Evolutionary conservation across 73 alveolate genomes (phyloP).

Genomic region (Tetrahymena borealis): DNA sequence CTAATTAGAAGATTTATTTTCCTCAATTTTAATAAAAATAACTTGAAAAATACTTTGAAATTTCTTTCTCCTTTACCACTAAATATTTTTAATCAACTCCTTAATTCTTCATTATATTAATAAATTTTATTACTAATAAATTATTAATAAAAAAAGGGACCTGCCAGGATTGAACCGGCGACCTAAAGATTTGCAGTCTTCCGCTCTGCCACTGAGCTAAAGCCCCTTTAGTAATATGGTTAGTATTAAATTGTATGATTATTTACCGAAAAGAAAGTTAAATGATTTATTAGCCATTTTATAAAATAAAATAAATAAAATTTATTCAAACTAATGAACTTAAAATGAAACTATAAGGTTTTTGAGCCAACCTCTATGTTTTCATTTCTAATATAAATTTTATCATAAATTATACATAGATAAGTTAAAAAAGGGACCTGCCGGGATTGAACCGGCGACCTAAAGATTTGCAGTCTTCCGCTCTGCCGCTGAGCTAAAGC

Average conservation of each 20-base stretch:
- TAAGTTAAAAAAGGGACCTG: background rate
- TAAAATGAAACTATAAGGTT: too few relatives aligned
- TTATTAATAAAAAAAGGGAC: background rate
- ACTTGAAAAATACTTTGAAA: too few relatives aligned
- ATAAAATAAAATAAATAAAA: background rate
- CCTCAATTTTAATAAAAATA: too few relatives aligned
- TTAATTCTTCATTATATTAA: too few relatives aligned
- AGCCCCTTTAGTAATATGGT: background rate
- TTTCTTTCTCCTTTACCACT: too few relatives aligned
- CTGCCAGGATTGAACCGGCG: constrained; percentile 6
- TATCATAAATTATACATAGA: too few relatives aligned
- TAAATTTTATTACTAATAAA: background rate
- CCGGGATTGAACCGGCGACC: background rate
- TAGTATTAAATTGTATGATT: background rate
- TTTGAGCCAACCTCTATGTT: too few relatives aligned
- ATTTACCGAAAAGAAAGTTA: background rate
- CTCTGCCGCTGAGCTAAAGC: background rate
- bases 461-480: background rate
- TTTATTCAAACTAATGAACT: too few relatives aligned
- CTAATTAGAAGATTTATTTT: too few relatives aligned
- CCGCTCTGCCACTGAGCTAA: constrained; percentile 7
- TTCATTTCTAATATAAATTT: too few relatives aligned
- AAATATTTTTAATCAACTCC: background rate
- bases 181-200: background rate
- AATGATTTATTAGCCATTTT: background rate